Conservation (phyloP, 2,329 filamentous ascomycete species). For the Colletotrichum godetiae region DNA sequence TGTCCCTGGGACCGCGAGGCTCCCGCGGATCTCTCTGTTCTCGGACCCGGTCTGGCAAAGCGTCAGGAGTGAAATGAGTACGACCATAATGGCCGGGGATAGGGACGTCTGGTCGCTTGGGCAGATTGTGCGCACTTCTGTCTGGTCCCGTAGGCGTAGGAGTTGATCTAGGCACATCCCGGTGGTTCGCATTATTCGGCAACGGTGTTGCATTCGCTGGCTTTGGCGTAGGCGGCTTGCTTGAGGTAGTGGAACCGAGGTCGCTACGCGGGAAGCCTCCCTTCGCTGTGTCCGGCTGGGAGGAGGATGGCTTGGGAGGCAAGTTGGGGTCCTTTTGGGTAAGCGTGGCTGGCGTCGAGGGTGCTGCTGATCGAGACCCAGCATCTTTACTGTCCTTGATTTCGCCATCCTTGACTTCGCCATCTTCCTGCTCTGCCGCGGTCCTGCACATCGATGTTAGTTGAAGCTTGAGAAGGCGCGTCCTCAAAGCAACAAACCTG, state of each 20-base stretch:
- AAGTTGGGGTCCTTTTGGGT: conserved; percentile 31
- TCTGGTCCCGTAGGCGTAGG: conserved; percentile 40
- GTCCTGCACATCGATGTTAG: conserved; percentile 24
- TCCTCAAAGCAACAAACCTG: conserved; percentile 46
- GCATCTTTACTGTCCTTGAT: conserved; percentile 65
- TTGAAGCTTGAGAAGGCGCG: neutral
- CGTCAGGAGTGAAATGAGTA: conserved; percentile 52
- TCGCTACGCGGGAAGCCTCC: conserved; percentile 27
- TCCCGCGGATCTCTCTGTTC: conserved; percentile 47
- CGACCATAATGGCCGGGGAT: conserved; percentile 60
- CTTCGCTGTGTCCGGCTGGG: conserved; percentile 39
- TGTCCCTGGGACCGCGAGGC: conserved; percentile 46
- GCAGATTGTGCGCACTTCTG: conserved; percentile 49
- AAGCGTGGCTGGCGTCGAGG: conserved; percentile 3
- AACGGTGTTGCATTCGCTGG: conserved; percentile 30
- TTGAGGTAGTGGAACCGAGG: conserved; percentile 32
- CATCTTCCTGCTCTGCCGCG: conserved; percentile 72
- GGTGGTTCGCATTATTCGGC: conserved; percentile 36
- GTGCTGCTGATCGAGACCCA: conserved; percentile 7
- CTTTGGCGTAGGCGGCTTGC: conserved; percentile 44
- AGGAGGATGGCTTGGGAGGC: conserved; percentile 31
- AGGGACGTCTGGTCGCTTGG: conserved; percentile 69
- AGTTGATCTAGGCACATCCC: conserved; percentile 48
- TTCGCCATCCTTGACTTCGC: conserved; percentile 73
- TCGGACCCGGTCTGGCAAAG: conserved; percentile 36